These are phyloP conservation scores for Aspergillus pseudoglaucus DNA, from an alignment of 2,329 filamentous ascomycete genomes.

Conservation along the genomic window DNA sequence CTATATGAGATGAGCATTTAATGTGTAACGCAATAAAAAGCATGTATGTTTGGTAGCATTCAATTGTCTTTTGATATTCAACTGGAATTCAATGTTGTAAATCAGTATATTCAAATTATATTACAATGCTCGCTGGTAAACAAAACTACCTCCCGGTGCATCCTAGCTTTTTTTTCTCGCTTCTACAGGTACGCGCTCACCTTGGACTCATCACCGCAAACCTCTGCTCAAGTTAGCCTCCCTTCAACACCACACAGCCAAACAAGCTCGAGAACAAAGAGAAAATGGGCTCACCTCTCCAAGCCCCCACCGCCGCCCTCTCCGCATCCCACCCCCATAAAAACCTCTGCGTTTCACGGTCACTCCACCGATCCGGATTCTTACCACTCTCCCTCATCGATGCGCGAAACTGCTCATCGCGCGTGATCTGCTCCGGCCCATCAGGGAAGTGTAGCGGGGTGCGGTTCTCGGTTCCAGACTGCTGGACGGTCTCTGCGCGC, in stretches of 20 bases:
- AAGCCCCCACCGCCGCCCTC: conserved; percentile 23
- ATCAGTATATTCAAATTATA: too few species aligned
- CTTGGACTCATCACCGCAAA: conserved; percentile 3
- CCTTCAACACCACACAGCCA: neutral
- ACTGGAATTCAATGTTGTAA: too few species aligned
- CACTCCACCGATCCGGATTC: conserved; percentile 59
- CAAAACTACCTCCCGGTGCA: neutral
- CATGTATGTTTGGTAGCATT: neutral
- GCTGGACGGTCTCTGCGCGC: conserved; percentile 34
- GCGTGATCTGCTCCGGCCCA: conserved; percentile 32
- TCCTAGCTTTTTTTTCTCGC: neutral
- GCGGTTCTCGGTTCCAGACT: conserved; percentile 30
- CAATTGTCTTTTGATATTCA: neutral
- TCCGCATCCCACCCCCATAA: conserved; percentile 35
- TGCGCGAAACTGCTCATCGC: conserved; percentile 34
- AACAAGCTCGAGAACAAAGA: neutral
- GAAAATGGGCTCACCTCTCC: conserved; percentile 20
- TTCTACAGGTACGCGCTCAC: conserved; percentile 12
- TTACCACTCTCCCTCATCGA: conserved; percentile 17
- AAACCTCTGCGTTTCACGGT: conserved; percentile 55
- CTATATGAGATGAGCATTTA: neutral
- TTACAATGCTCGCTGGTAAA: too few species aligned
- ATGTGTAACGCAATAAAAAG: conserved; percentile 1
- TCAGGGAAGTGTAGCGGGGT: conserved; percentile 33
- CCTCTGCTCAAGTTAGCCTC: conserved; percentile 2